Percentiles rank a stretch among this genome's conserved stretches.
These are phyloP conservation scores for Tricholoma saponaceum DNA, from an alignment of 768 basidiomycete species.

Conservation along the genomic window DNA sequence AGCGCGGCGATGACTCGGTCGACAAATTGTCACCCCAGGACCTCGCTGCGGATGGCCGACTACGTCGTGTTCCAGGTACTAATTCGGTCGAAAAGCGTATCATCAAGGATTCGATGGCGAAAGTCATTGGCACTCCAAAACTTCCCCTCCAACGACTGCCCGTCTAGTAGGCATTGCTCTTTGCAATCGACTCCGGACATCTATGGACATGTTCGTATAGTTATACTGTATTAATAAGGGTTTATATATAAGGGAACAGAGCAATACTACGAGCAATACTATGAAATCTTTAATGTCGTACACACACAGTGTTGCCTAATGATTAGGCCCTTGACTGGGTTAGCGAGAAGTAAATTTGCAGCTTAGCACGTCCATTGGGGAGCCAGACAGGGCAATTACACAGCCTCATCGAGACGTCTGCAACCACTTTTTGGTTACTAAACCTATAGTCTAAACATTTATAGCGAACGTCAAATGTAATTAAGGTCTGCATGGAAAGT, in stretches of 20 bases:
- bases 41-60: constrained; percentile 32
- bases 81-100: constrained; percentile 43
- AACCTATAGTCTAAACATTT: too few species aligned
- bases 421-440: too few species aligned
- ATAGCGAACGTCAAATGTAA: too few species aligned
- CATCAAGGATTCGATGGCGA: constrained; percentile 52
- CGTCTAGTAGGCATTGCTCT: constrained; percentile 8
- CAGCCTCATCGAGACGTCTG: too few species aligned
- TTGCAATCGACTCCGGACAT: not conserved
- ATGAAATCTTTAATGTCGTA: too few species aligned
- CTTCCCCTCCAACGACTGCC: constrained; percentile 24
- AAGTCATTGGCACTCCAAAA: constrained; percentile 35
- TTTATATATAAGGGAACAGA: not conserved
- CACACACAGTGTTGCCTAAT: too few species aligned
- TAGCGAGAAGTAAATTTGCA: too few species aligned
- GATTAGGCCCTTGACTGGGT: too few species aligned
- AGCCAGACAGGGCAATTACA: too few species aligned
- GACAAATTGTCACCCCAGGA: constrained; percentile 15
- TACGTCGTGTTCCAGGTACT: constrained; percentile 35
- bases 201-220: not conserved
- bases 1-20: constrained; percentile 20
- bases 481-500: not conserved
- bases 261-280: not conserved
- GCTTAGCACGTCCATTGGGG: too few species aligned
- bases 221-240: not conserved